A percentile compares a stretch with the other conserved stretches of the same genome.
phyloP scores from a whole-genome alignment of 768 basidiomycete genomes.

The Rossbeevera mucosa region DNA sequence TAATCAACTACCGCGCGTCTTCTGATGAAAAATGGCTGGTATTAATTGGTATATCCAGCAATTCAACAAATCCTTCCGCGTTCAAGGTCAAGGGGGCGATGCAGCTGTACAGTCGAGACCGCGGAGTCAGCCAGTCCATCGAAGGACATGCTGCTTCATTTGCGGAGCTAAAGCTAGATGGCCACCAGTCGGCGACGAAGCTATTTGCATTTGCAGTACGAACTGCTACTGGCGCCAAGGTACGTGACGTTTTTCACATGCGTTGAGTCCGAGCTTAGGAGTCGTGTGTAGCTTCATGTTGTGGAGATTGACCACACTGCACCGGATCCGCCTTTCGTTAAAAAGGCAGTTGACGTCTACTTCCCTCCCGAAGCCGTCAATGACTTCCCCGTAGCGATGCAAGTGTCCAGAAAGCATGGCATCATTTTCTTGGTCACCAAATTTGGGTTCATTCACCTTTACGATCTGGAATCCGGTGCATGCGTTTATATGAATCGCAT shows the following conservation, averaged over 20 bases:
- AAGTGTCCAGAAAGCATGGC: constrained; percentile 95
- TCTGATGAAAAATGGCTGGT: constrained; percentile 97
- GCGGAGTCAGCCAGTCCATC: constrained; percentile 94
- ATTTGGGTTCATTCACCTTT: constrained; percentile 98
- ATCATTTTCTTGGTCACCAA: constrained; percentile 98
- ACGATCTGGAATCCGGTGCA: constrained; percentile 94
- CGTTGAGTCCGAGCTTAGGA: constrained; percentile 6
- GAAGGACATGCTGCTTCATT: constrained; percentile 98
- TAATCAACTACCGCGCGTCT: constrained; percentile 95
- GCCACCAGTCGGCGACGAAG: constrained; percentile 79
- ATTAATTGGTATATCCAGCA: constrained; percentile 90
- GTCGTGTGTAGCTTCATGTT: constrained; percentile 73
- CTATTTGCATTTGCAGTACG: constrained; percentile 94
- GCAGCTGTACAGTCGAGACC: constrained; percentile 92
- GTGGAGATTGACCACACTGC: constrained; percentile 97
- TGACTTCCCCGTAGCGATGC: constrained; percentile 99
- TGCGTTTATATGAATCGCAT: constrained; percentile 99
- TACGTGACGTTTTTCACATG: constrained; percentile 33
- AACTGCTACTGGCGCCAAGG: constrained; percentile 97
- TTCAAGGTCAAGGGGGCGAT: constrained; percentile 99
- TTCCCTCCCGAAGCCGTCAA: constrained; percentile 98
- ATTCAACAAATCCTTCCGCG: constrained; percentile 85
- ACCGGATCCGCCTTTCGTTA: constrained; percentile 87
- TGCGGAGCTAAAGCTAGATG: constrained; percentile 87
- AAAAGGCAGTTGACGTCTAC: constrained; percentile 98